Evolutionary conservation across 108 stramenopile genomes (phyloP), one percentile per base, ranked within the genome.

Genomic region (Nitzschia inconspicua): DNA sequence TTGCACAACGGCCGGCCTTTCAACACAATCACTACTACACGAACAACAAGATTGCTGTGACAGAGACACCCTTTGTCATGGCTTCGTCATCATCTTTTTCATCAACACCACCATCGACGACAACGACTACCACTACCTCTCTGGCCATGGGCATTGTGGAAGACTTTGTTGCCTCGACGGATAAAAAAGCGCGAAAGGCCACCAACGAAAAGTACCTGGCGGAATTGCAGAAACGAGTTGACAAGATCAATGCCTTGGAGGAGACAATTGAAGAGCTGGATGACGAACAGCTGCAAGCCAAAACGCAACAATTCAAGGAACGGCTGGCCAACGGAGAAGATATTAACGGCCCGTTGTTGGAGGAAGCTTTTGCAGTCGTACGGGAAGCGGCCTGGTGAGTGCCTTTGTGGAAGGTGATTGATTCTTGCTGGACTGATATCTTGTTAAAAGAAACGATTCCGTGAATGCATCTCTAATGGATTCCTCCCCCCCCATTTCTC

Each of bases 321-420:
- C 75, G 91, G 13, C 58, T 95, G n/a, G 35, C 68, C 11, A 59
- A 71, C 2, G 94, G 93, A 6, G 94, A 83, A 63, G 74, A 82
- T 39, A 70, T 91, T 39, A 80, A 94, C 57, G 79, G 84, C 31
- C 39, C 73, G 23, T 43, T 96, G 6, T 60, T 95, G 10, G 93
- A 91, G 47, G 95, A 98, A 62, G 95, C 94, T 0, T 98, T 96
- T 64, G 97, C 97, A 26, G 92, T 96, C 18, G 95, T 95, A 16
- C 73, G 97, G n/a, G 97, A 98, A 75, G 95, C 97, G n/a, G 82
- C 95, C 16, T 96, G 92, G 91, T 78, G 64, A 32, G 75, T 69
- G 16, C 10, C 22, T 6, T 9, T 56, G 25, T 27, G n/a, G 24
- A 5, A 42, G n/a, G n/a, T n/a, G n/a, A n/a, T n/a, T n/a, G n/a